Conservation (phyloP, 1,284 basidiomycete species). For the Ganoderma lingzhi region DNA sequence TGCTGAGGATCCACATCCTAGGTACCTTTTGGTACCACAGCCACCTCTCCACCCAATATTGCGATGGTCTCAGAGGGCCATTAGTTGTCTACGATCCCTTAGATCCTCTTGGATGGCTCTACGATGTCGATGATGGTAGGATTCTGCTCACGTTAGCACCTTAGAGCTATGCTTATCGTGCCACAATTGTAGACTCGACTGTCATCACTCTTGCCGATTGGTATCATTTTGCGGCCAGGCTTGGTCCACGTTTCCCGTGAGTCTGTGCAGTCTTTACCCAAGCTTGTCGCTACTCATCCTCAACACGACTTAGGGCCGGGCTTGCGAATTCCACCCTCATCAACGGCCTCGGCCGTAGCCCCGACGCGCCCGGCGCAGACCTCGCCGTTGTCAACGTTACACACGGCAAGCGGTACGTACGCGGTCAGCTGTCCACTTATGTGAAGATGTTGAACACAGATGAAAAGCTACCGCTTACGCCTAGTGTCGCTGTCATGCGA, state of each 20-base stretch:
- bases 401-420: conserved; percentile 41
- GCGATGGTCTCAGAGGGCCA: conserved; percentile 36
- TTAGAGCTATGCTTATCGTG: background rate
- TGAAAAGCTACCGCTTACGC: conserved; percentile 42
- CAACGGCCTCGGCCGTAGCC: conserved; percentile 52
- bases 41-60: conserved; percentile 30
- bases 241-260: conserved; percentile 15
- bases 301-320: background rate
- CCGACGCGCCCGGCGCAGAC: conserved; percentile 24
- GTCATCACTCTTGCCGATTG: conserved; percentile 34
- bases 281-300: background rate
- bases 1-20: background rate
- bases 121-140: conserved; percentile 42
- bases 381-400: conserved; percentile 42
- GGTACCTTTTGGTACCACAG: conserved; percentile 33
- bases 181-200: conserved; percentile 21
- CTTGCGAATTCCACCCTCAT: conserved; percentile 50
- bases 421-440: background rate
- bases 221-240: conserved; percentile 27
- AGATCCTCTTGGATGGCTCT: conserved; percentile 46
- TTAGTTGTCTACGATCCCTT: conserved; percentile 49
- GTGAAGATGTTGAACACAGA: background rate
- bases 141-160: background rate
- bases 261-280: background rate
- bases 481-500: conserved; percentile 56